A percentile compares a stretch with the other conserved stretches of the same genome.
These are phyloP conservation scores for Roridomyces roridus DNA, from an alignment of 768 basidiomycete genomes.

Conservation along the genomic window DNA sequence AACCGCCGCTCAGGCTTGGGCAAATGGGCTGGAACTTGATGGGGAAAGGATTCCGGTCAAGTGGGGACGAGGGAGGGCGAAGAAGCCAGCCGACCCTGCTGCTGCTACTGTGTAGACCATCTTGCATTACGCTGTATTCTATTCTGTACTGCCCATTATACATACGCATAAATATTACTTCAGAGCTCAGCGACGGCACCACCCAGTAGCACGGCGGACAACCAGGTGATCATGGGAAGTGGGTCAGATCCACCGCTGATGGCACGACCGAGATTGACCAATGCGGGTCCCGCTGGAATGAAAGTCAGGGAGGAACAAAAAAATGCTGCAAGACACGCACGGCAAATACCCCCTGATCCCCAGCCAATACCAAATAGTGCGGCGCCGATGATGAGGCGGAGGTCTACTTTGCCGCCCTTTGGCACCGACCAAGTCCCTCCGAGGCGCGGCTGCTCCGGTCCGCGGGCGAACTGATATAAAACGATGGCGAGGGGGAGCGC, in stretches of 20 bases:
- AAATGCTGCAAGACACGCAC: conserved; percentile 43
- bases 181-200: conserved; percentile 40
- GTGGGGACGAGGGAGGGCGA: conserved; percentile 81
- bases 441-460: conserved; percentile 44
- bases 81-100: conserved; percentile 40
- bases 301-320: conserved; percentile 1
- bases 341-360: conserved; percentile 66
- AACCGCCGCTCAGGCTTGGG: conserved; percentile 85
- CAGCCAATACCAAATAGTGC: conserved; percentile 68
- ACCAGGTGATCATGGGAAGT: conserved; percentile 44
- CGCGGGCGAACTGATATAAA: conserved; percentile 50
- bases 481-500: conserved; percentile 53
- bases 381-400: conserved; percentile 54
- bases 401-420: conserved; percentile 46
- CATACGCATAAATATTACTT: conserved; percentile 13
- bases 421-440: conserved; percentile 54
- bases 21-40: conserved; percentile 89
- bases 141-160: conserved; percentile 4
- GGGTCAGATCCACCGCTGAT: conserved; percentile 43
- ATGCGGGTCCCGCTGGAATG: conserved; percentile 60
- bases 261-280: conserved; percentile 64
- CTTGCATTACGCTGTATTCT: neutral
- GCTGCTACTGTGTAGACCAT: conserved; percentile 2
- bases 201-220: conserved; percentile 45
- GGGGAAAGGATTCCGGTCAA: conserved; percentile 75